Base-by-base conservation (phyloP, 208 protist genomes). In the Trypanosoma conorhini region DNA sequence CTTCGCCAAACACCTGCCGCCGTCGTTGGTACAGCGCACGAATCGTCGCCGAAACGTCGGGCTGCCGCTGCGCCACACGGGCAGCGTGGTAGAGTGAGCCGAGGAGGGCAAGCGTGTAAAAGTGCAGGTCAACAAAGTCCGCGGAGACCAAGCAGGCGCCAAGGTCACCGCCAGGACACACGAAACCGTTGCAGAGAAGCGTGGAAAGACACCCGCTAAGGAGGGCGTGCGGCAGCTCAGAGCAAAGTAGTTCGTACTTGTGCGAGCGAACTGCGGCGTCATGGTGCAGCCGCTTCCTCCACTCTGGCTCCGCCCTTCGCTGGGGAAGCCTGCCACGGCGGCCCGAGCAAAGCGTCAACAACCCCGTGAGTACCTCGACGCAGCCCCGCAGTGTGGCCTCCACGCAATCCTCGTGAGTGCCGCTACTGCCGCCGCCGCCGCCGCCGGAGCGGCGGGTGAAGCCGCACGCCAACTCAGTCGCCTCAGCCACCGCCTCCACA, bases 181-280 rank as follows among this genome's bases (percentile, higher is more conserved):
- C 58, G 68, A 87, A 89, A 28, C 86, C 86, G 42, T 76, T 62
- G 10, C 70, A 28, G 4, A 94, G 82, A 30, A 94, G 73, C 40
- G 63, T 62, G 17, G 73, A 56, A 24, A 94, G 59, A 51, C 79
- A 64, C 15, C 68, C 73, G 13, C 72, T 66, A n/a, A 94, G 60
- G 38, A 73, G 54, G 1, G 58, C 42, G 58, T 94, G 88, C 19
- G 88, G 88, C 17, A 94, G 55, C 79, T 94, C 85, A 31, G 67
- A 57, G 19, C 83, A 74, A 24, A 93, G 77, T 28, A 93, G 70
- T 75, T 93, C 76, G 61, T 88, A 93, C 72, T 93, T 91, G 70
- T 93, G 88, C 7, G 83, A 76, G 12, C 88, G 88, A 38, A 91
- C 81, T n/a, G 80, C 79, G n/a, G 72, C 76, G 30, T 62, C 61